Evolutionary conservation across 2,329 filamentous ascomycete species (phyloP).

Genomic region (Aspergillus sp.): DNA sequence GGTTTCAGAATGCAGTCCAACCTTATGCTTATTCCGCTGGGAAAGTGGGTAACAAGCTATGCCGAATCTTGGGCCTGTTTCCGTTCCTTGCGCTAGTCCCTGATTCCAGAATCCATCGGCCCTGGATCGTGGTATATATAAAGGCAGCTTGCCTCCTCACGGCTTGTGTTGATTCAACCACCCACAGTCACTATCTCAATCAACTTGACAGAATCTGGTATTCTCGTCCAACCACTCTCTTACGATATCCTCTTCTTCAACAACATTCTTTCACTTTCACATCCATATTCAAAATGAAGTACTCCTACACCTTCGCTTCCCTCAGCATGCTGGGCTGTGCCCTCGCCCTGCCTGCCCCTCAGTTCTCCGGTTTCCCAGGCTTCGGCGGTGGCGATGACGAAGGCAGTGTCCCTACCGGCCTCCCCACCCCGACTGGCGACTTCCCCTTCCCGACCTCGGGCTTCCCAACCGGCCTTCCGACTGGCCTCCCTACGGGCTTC

Average conservation of each 20-base stretch:
- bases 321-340: conserved; percentile 19
- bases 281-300: conserved; percentile 16
- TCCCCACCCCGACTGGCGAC: conserved; percentile 3
- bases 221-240: conserved; percentile 6
- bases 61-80: conserved; percentile 7
- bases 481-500: background rate
- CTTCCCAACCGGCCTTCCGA: background rate
- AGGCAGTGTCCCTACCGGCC: background rate
- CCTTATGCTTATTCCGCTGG: background rate
- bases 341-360: conserved; percentile 19
- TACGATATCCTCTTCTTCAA: background rate
- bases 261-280: conserved; percentile 1
- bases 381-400: conserved; percentile 6
- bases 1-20: conserved; percentile 3
- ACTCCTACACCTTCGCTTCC: conserved; percentile 10
- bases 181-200: conserved; percentile 5
- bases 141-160: conserved; percentile 3
- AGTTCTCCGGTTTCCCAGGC: background rate
- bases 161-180: background rate
- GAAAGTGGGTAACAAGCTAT: conserved; percentile 4
- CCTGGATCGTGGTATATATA: conserved; percentile 16
- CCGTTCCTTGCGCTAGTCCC: conserved; percentile 8
- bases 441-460: conserved; percentile 2
- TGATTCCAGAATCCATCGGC: background rate
- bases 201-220: conserved; percentile 20